These are phyloP conservation scores for Plenodomus lindquistii DNA, from an alignment of 2,329 filamentous ascomycete genomes.

Conservation along the genomic window DNA sequence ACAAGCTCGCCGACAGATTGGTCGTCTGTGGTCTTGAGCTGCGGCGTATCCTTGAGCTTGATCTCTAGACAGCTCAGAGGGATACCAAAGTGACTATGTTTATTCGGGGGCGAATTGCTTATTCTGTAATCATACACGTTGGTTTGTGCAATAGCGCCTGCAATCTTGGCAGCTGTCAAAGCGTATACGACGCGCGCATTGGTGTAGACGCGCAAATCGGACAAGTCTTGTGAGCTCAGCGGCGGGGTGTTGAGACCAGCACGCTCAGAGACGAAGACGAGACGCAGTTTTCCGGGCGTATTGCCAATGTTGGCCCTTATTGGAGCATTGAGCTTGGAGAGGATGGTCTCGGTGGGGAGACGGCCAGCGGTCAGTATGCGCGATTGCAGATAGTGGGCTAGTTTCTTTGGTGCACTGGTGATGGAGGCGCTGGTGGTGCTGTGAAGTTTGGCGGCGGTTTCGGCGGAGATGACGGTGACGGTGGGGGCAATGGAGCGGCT, in stretches of 20 bases:
- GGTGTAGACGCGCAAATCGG: slow-evolving; percentile 80
- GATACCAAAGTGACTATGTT: slow-evolving; percentile 74
- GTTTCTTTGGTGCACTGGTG: slow-evolving; percentile 64
- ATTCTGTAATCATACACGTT: slow-evolving; percentile 83
- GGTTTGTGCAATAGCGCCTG: slow-evolving; percentile 86
- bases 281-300: slow-evolving; percentile 73
- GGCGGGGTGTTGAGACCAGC: slow-evolving; percentile 64
- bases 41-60: slow-evolving; percentile 66
- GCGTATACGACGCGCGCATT: slow-evolving; percentile 83
- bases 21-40: slow-evolving; percentile 66
- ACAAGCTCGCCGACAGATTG: slow-evolving; percentile 61
- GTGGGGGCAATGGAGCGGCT: slow-evolving; percentile 78
- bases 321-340: slow-evolving; percentile 65
- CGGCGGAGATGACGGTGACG: slow-evolving; percentile 76
- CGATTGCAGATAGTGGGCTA: slow-evolving; percentile 73
- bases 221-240: slow-evolving; percentile 71
- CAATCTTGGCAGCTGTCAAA: slow-evolving; percentile 78
- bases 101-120: slow-evolving; percentile 45
- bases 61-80: slow-evolving; percentile 81
- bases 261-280: slow-evolving; percentile 79
- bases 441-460: slow-evolving; percentile 71
- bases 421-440: slow-evolving; percentile 62
- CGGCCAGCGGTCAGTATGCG: slow-evolving; percentile 72
- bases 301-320: slow-evolving; percentile 63
- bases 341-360: slow-evolving; percentile 68